Evolutionary conservation across 1,284 basidiomycete genomes (phyloP), one percentile per base, ranked within the genome.

Genomic region (Ceratobasidium sp.): DNA sequence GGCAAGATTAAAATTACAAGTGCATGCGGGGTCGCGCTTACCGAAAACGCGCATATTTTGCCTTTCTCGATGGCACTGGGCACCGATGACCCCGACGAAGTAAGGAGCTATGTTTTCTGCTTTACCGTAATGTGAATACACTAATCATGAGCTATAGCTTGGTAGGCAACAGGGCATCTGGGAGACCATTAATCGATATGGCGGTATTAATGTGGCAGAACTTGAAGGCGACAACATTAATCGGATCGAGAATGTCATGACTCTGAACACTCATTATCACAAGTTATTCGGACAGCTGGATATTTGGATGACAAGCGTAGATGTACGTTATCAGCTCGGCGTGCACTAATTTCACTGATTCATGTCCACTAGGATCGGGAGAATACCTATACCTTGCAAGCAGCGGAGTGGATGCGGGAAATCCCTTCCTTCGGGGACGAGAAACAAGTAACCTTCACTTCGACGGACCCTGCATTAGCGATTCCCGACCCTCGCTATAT

Each of bases 171-270:
- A 41, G 36, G 6, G 36, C 11, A 11, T 75, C 45, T 78, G 76
- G 76, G 67, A 78, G 36, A 75, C 78, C 29, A 33, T 80, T 24
- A 44, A 76, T 29, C 69, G 54, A 33, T 78, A 80, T 65, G 79
- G 79, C 31, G 63, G 75, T 31, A 50, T 50, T 36, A 50, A 75
- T 48, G 36, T 53, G 17, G 73, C 77, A n/a, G 78, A 79, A 48
- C 76, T 82, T 22, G 76, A 78, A 75, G 81, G 81, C 15, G 17
- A 54, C 6, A 67, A 77, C 51, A 77, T 83, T n/a, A 80, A 83
- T 75, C 78, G 76, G 29, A 76, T 83, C 22, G 79, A 80, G 50
- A 83, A 82, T 72, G 75, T 82, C 50, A 75, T 84, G 72, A 84
- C 82, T 2, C 51, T 83, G 72, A 51, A 64, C 24, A 0, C n/a